Base-by-base conservation (phyloP, 768 basidiomycete genomes). In the Russula sp. region DNA sequence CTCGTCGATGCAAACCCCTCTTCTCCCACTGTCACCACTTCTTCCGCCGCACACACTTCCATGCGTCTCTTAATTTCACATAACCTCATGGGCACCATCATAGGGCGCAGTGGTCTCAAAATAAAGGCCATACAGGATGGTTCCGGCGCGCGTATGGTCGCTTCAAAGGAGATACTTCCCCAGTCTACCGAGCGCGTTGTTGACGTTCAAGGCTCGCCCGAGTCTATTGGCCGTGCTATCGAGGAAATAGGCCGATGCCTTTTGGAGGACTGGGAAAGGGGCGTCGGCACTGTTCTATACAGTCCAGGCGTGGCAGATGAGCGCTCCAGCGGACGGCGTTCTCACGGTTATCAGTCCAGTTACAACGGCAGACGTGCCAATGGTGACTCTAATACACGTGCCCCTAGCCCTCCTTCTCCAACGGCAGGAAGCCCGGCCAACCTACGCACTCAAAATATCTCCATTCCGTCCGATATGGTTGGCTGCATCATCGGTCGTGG, bases 401-500 rank as follows among this genome's bases (percentile, higher is more conserved):
- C 59, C 71, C 76, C 63, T 78, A 85, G 41, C 79, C 85, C 38
- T 75, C 79, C 45, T 73, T 77, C 38, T 79, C 64, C 84, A 81
- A 67, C 81, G 81, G 34, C 78, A 66, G 32, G 69, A 58, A 56
- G 70, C 83, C 36, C 63, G 1, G 81, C 90, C 51, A 95, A 95
- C 74, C 81, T 98, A 67, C 89, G 95, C 66, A 98, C 97, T 10
- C 97, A 99, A 77, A 98, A 96, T 75, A 98, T 99, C 68, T 96
- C 97, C 68, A 98, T 99, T 70, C 97, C 97, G 41, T 91, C 90
- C 66, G 97, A 99, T 78, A 99, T 99, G 97, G 97, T 99, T 65
- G 95, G 87, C 61, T 92, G 90, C 72, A 91, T 90, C 76, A 98
- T 98, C 69, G 96, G 96, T 62, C 90, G 94, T 66, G 92, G 88